A percentile compares a stretch with the other conserved stretches of the same genome.
phyloP scores from a whole-genome alignment of 1,284 basidiomycete genomes.

The Leccinum fuscescens region DNA sequence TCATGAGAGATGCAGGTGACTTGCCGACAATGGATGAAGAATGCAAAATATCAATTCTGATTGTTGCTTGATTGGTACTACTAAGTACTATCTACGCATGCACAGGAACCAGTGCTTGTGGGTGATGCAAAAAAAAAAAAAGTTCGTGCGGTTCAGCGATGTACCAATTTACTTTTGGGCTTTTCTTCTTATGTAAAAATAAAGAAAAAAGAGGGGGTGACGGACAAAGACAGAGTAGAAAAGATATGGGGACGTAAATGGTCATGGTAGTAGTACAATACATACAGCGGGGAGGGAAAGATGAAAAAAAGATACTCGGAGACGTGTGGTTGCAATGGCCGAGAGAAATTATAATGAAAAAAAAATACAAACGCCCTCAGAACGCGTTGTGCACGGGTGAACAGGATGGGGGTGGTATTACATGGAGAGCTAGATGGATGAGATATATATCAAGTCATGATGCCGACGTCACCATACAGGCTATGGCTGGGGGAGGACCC shows the following conservation, averaged over 20 bases:
- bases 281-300: neutral
- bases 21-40: neutral
- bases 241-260: neutral
- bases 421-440: neutral
- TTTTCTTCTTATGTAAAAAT: neutral
- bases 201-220: neutral
- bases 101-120: neutral
- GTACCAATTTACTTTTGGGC: neutral
- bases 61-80: neutral
- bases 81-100: neutral
- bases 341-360: neutral
- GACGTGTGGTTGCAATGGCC: neutral
- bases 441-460: slow-evolving; percentile 19
- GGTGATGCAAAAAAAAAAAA: neutral
- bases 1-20: neutral
- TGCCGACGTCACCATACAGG: slow-evolving; percentile 11
- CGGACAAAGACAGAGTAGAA: neutral
- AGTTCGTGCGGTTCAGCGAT: neutral
- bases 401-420: neutral
- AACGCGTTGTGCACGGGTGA: neutral
- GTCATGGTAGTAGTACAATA: slow-evolving; percentile 1
- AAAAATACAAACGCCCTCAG: neutral
- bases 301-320: neutral
- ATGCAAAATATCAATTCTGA: neutral
- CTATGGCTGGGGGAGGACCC: slow-evolving; percentile 22